Evolutionary conservation across 2,329 filamentous ascomycete species (phyloP).

Genomic region (Cercospora zeina): DNA sequence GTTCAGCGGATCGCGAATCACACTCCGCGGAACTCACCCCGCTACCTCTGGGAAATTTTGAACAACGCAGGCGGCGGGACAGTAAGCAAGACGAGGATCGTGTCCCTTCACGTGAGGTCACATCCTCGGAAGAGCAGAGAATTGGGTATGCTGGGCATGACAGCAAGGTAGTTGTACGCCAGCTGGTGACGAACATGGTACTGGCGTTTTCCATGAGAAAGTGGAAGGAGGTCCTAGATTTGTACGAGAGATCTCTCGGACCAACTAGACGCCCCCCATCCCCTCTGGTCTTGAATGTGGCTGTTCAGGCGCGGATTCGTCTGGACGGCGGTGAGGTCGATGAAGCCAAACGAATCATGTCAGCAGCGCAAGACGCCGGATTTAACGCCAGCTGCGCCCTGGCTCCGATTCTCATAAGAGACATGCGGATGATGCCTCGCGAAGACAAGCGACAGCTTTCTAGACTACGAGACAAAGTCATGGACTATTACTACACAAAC

Average conservation of each 20-base stretch:
- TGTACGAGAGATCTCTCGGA: conserved; percentile 32
- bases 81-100: background rate
- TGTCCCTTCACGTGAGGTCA: background rate
- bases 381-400: conserved; percentile 36
- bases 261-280: conserved; percentile 33
- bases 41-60: background rate
- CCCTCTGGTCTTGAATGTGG: conserved; percentile 34
- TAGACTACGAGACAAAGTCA: conserved; percentile 28
- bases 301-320: conserved; percentile 37
- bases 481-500: conserved; percentile 39
- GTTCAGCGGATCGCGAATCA: background rate
- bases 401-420: conserved; percentile 35
- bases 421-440: conserved; percentile 26
- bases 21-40: background rate
- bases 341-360: conserved; percentile 31
- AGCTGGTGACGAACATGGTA: conserved; percentile 32
- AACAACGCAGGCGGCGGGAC: background rate
- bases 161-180: background rate
- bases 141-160: background rate
- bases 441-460: conserved; percentile 22
- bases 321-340: conserved; percentile 26
- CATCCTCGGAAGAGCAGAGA: background rate
- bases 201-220: conserved; percentile 29
- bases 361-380: conserved; percentile 34
- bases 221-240: conserved; percentile 29